Evolutionary conservation across 345 rosid species (phyloP).

Genomic region (Luvunga scandens): DNA sequence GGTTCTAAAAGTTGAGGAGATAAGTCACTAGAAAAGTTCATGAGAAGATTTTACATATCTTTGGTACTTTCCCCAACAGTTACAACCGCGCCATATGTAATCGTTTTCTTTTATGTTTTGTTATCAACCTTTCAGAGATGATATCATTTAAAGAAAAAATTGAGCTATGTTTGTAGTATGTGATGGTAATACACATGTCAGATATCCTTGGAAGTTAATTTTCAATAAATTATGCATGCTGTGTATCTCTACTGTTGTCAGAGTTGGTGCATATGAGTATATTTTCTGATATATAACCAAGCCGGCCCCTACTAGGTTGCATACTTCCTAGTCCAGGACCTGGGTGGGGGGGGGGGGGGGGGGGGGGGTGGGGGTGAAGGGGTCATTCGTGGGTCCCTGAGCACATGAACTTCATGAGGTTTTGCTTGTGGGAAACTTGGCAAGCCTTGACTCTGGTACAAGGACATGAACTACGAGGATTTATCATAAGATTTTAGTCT

Average conservation of each 20-base stretch:
- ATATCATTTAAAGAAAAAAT: conserved; percentile 8
- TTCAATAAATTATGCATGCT: not conserved
- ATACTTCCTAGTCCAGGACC: conserved; percentile 23
- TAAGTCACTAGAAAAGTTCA: conserved; percentile 33
- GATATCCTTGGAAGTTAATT: conserved; percentile 7
- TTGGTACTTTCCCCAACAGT: conserved; percentile 11
- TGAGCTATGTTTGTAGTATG: conserved; percentile 12
- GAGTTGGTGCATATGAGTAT: conserved; percentile 25
- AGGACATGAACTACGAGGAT: conserved; percentile 3
- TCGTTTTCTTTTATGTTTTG: not conserved
- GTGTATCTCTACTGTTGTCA: conserved; percentile 17
- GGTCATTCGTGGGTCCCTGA: conserved; percentile 39
- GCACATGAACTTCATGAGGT: conserved; percentile 45
- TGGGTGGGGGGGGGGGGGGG: not conserved
- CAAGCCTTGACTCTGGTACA: conserved; percentile 11
- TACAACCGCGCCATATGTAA: conserved; percentile 12
- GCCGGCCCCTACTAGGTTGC: conserved; percentile 59
- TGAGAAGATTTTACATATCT: conserved; percentile 4
- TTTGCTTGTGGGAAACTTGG: conserved; percentile 24
- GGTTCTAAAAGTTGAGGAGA: conserved; percentile 14
- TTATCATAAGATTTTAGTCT: not conserved
- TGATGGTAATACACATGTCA: conserved; percentile 18
- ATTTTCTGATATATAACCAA: conserved; percentile 23
- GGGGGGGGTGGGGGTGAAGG: not conserved
- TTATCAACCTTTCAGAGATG: conserved; percentile 10